phyloP scores from a whole-genome alignment of 306 rosid genomes.

The Comarum palustre region DNA sequence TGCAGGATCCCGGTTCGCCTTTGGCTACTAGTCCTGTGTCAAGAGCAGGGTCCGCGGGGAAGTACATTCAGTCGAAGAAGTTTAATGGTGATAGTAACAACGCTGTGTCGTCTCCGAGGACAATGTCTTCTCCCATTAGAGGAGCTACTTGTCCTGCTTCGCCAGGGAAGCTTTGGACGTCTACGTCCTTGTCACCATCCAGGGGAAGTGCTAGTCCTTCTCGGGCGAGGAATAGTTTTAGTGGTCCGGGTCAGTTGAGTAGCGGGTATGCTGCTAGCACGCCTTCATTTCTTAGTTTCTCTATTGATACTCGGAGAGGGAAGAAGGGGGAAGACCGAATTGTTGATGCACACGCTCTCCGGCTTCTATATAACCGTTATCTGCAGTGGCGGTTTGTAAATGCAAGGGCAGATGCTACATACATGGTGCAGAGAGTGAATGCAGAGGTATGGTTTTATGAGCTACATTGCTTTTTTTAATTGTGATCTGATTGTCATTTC shows the following conservation, averaged over 20 bases:
- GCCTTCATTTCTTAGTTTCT: constrained; percentile 88
- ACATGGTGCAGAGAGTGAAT: constrained; percentile 72
- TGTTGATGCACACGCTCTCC: constrained; percentile 81
- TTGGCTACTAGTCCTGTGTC: constrained; percentile 66
- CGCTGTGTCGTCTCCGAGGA: constrained; percentile 61
- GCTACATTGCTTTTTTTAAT: background rate
- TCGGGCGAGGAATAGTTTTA: constrained; percentile 62
- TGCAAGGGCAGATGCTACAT: constrained; percentile 92
- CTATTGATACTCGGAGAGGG: constrained; percentile 88
- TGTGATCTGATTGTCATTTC: background rate
- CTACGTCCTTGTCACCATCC: constrained; percentile 61
- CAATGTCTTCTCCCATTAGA: constrained; percentile 72
- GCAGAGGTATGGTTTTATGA: constrained; percentile 68
- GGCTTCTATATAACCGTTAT: constrained; percentile 87
- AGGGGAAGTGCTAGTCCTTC: constrained; percentile 81
- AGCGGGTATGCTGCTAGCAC: constrained; percentile 43
- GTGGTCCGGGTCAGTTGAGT: constrained; percentile 50
- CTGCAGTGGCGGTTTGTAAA: constrained; percentile 96
- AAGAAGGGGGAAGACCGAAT: constrained; percentile 93
- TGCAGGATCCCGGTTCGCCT: constrained; percentile 94
- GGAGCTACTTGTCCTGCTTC: constrained; percentile 76
- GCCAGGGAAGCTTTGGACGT: constrained; percentile 78
- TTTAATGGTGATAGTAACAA: constrained; percentile 33
- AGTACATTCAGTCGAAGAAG: constrained; percentile 62
- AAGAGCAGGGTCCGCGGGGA: constrained; percentile 40